A percentile compares a stretch with the other conserved stretches of the same genome.
Evolutionary conservation across 1,139 yeast genomes (phyloP).

Genomic region (Taphrina confusa): DNA sequence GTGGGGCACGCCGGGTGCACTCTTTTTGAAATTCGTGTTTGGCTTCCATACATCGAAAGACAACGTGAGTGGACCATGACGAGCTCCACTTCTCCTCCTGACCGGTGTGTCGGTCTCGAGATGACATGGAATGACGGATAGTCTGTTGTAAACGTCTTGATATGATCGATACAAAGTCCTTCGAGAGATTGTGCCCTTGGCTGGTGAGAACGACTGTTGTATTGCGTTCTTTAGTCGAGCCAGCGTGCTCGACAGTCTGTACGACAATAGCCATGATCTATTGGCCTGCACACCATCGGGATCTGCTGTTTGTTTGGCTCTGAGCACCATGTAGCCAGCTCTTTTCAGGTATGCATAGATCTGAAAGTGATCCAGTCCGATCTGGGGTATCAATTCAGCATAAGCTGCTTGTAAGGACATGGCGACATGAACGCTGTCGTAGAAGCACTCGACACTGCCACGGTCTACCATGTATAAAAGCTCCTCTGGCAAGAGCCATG

Average conservation of each 20-base stretch:
- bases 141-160: conserved; percentile 19
- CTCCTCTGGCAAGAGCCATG: conserved; percentile 62
- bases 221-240: not conserved
- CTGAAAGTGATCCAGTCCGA: conserved; percentile 57
- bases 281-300: not conserved
- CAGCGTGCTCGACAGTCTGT: not conserved
- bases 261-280: not conserved
- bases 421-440: conserved; percentile 48
- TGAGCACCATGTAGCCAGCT: conserved; percentile 69
- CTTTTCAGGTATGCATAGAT: conserved; percentile 76
- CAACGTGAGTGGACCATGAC: conserved; percentile 43
- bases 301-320: conserved; percentile 40
- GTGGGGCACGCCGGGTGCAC: conserved; percentile 70
- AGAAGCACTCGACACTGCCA: conserved; percentile 68
- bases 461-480: conserved; percentile 76
- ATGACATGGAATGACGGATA: conserved; percentile 29
- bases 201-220: not conserved
- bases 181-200: not conserved
- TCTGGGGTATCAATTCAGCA: conserved; percentile 53
- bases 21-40: conserved; percentile 65
- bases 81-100: not conserved
- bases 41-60: conserved; percentile 87
- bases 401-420: conserved; percentile 70
- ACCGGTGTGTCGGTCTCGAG: not conserved
- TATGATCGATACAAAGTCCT: conserved; percentile 1